These are phyloP conservation scores for Ochetophila trinervis DNA, from an alignment of 306 rosid genomes.

Conservation along the genomic window DNA sequence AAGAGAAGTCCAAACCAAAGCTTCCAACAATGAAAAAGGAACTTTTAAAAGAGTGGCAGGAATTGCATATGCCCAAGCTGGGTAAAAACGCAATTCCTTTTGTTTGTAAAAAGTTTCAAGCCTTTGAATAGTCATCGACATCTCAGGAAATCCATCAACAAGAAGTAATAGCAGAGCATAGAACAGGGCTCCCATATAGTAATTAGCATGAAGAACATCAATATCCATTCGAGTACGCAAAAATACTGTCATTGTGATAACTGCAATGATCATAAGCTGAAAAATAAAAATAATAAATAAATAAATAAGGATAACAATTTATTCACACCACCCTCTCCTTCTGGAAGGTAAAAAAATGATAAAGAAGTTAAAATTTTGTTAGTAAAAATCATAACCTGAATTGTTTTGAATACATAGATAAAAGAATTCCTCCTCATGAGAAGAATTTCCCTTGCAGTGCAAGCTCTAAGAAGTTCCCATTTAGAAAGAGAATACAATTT, in stretches of 20 bases:
- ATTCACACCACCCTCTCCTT: not conserved
- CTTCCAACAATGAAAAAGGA: constrained; percentile 36
- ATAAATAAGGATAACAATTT: no score
- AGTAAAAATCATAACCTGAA: constrained; percentile 44
- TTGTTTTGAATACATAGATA: constrained; percentile 65
- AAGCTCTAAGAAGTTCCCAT: constrained; percentile 61
- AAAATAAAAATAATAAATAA: constrained; percentile 8
- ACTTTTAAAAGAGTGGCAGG: constrained; percentile 36
- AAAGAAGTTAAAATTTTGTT: not conserved
- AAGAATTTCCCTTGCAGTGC: constrained; percentile 70
- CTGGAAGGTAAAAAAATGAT: constrained; percentile 1
- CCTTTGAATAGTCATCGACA: constrained; percentile 60
- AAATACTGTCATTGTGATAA: constrained; percentile 76
- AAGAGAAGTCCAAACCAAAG: constrained; percentile 35
- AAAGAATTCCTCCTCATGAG: constrained; percentile 73
- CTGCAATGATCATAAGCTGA: constrained; percentile 64
- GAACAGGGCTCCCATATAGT: constrained; percentile 65
- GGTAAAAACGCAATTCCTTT: constrained; percentile 34
- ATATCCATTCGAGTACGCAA: constrained; percentile 48
- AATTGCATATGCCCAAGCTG: constrained; percentile 47
- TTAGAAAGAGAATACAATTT: constrained; percentile 56
- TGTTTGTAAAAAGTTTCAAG: constrained; percentile 38
- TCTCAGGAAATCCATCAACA: constrained; percentile 78
- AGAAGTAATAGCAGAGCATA: constrained; percentile 62
- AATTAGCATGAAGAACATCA: constrained; percentile 49